These are phyloP conservation scores for Dendrocalamus latiflorus DNA, from an alignment of 202 grass and related monocot genomes.

Conservation along the genomic window DNA sequence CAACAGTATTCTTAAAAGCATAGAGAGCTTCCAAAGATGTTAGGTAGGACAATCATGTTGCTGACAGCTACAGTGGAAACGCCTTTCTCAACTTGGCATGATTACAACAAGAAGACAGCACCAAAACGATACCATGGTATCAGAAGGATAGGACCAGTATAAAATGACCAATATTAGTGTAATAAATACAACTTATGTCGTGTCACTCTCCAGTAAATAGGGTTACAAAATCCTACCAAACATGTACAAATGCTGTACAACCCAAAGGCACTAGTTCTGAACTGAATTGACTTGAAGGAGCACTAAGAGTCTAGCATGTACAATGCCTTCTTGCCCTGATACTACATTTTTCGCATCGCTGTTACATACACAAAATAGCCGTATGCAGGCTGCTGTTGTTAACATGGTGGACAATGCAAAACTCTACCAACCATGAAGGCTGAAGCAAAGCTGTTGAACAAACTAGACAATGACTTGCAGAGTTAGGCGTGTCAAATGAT, in stretches of 20 bases:
- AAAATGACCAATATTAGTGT: not conserved
- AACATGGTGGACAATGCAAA: too few species aligned
- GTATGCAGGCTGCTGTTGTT: too few species aligned
- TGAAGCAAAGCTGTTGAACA: slow-evolving; percentile 12
- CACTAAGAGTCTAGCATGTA: not conserved
- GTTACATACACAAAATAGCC: too few species aligned
- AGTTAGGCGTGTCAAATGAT: slow-evolving; percentile 15
- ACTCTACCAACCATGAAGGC: not conserved
- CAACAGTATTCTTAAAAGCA: not conserved
- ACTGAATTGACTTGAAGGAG: not conserved
- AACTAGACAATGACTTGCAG: not conserved
- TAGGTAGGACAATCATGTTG: not conserved
- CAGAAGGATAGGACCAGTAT: not conserved
- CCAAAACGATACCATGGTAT: not conserved
- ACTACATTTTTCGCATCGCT: not conserved
- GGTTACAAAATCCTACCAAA: slow-evolving; percentile 30
- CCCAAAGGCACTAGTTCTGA: slow-evolving; percentile 2
- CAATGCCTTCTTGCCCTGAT: not conserved
- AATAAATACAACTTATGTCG: not conserved
- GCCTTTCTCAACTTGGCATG: slow-evolving; percentile 1
- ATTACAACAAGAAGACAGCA: slow-evolving; percentile 9
- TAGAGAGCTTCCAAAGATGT: not conserved
- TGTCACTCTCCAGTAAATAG: slow-evolving; percentile 5
- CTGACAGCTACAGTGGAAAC: not conserved
- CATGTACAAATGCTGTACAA: not conserved